Evolutionary conservation across 805 yeast species (phyloP).

Genomic region (Tetrapisispora pingtungensis): DNA sequence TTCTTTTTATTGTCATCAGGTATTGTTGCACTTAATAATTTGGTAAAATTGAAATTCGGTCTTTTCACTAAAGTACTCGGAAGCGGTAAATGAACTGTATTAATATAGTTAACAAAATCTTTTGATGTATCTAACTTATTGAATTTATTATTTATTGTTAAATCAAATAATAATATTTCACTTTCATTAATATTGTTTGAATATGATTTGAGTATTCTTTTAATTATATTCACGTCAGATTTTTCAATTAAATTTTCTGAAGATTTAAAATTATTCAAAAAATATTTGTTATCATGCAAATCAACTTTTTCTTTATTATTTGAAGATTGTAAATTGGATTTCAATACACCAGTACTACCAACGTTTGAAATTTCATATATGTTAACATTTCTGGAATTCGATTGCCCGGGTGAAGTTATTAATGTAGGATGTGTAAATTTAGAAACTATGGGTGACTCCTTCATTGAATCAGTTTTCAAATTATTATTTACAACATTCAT

Average conservation of each 20-base stretch:
- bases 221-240: neutral
- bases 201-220: neutral
- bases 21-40: slow-evolving; percentile 17
- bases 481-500: too few relatives aligned
- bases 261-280: neutral
- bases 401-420: too few relatives aligned
- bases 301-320: neutral
- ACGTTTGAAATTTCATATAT: neutral
- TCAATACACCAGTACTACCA: too few relatives aligned
- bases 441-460: too few relatives aligned
- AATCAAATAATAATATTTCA: slow-evolving; percentile 1
- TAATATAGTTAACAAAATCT: neutral
- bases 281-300: neutral
- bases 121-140: neutral
- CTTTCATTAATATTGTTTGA: neutral
- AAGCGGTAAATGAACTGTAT: slow-evolving; percentile 18
- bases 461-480: too few relatives aligned
- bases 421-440: too few relatives aligned
- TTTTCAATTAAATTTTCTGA: neutral
- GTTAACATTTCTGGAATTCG: neutral
- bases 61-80: slow-evolving; percentile 28
- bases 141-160: slow-evolving; percentile 1
- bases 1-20: slow-evolving; percentile 13
- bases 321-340: neutral
- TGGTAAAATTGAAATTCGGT: slow-evolving; percentile 22